Base-by-base conservation (phyloP, 1,284 basidiomycete genomes). In the Ceraceosorus guamensis region DNA sequence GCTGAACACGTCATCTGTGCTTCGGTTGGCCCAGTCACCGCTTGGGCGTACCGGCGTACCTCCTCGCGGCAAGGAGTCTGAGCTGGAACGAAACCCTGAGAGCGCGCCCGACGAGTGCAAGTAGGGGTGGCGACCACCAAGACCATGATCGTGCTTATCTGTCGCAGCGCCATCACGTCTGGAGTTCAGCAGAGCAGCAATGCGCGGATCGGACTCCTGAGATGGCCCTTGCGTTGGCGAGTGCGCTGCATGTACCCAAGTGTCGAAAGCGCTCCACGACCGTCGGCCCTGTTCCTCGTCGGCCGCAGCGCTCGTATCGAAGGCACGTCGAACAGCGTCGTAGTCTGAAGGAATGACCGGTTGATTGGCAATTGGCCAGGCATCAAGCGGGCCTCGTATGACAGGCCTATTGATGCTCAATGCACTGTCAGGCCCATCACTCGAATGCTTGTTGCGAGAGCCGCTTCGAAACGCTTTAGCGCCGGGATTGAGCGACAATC, bases 241-340 rank as follows among this genome's bases (percentile, higher is more conserved):
- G 10, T 41, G 39, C 11, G 11, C 39, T 16, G 10, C 11, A 3
- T 52, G 50, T n/a, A 30, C 16, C 67, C 67, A 69, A 14, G 65
- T 55, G 49, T 69, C 67, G 39, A 69, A 69, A 11, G 67, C 66
- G 8, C 63, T 66, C 67, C 67, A 69, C 2, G 67, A 69, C 44
- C 63, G 58, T 39, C 66, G 52, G 6, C 66, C 67, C 24, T 69
- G 56, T 33, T 58, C 66, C 24, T 69, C 67, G 18, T 69, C 67
- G 35, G 62, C 57, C 4, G 61, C 55, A 16, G 56, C 34, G 24
- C 57, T 62, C 14, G 67, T 57, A 49, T 70, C 61, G 52, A 70
- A 70, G 10, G 68, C 68, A 37, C 63, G 60, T 47, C 62, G 61
- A 56, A 70, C 61, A 6, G 64, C 62, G 30, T 70, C 68, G 34